phyloP scores from a whole-genome alignment of 139 green algal genomes.

The Dunaliella primolecta region DNA sequence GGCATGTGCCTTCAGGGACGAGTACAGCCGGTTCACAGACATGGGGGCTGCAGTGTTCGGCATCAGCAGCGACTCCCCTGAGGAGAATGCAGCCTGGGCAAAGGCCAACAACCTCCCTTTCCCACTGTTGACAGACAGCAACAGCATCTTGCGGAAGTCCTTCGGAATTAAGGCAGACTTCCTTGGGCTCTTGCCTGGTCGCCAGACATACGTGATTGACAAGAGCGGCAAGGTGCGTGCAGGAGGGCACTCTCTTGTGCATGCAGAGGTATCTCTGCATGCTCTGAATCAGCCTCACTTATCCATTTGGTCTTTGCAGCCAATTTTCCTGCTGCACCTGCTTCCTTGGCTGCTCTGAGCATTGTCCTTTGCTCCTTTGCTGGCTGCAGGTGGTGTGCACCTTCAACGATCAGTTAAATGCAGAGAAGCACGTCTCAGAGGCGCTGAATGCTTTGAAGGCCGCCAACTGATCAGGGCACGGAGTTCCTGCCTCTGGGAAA shows the following conservation, averaged over 20 bases:
- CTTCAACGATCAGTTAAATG: slow-evolving; percentile 67
- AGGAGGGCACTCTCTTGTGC: too few relatives aligned
- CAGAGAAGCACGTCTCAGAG: slow-evolving; percentile 58
- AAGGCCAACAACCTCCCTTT: slow-evolving; percentile 50
- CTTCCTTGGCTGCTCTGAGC: too few relatives aligned
- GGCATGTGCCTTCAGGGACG: slow-evolving; percentile 65
- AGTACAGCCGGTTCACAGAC: slow-evolving; percentile 43
- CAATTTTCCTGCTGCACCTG: too few relatives aligned
- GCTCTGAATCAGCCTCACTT: too few relatives aligned
- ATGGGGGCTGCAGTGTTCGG: slow-evolving; percentile 56
- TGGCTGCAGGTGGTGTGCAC: slow-evolving; percentile 45
- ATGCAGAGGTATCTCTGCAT: too few relatives aligned
- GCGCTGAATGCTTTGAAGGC: slow-evolving; percentile 35
- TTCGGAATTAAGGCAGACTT: slow-evolving; percentile 30
- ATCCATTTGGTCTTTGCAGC: too few relatives aligned
- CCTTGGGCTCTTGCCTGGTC: slow-evolving; percentile 62
- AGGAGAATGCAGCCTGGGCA: slow-evolving; percentile 53
- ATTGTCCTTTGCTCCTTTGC: too few relatives aligned
- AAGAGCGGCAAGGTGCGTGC: slow-evolving; percentile 23
- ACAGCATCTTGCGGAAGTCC: slow-evolving; percentile 41
- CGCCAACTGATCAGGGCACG: background rate
- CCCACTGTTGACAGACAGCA: slow-evolving; percentile 49
- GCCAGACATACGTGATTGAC: slow-evolving; percentile 65
- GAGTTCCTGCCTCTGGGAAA: too few relatives aligned
- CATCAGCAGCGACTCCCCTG: slow-evolving; percentile 47